Evolutionary conservation across 2,329 filamentous ascomycete species (phyloP).

Genomic region (Achaetomium macrosporum): DNA sequence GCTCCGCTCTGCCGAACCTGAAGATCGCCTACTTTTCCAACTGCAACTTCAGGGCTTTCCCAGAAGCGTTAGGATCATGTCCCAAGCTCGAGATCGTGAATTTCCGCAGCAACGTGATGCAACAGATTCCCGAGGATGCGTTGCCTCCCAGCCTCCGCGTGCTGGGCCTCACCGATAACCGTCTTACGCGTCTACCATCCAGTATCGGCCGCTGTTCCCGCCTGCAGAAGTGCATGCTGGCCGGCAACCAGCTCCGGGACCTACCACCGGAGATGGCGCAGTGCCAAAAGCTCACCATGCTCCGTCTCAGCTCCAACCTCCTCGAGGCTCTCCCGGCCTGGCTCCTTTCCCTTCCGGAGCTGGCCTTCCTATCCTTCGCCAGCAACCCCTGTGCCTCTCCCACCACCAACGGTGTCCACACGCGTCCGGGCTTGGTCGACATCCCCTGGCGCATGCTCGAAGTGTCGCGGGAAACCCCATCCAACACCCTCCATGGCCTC

Average conservation of each 20-base stretch:
- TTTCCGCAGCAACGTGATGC: conserved; percentile 43
- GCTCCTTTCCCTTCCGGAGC: conserved; percentile 39
- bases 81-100: conserved; percentile 44
- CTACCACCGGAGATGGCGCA: conserved; percentile 38
- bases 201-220: conserved; percentile 38
- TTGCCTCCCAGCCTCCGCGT: conserved; percentile 40
- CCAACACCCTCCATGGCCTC: conserved; percentile 38
- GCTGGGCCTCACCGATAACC: conserved; percentile 44
- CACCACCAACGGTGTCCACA: conserved; percentile 4
- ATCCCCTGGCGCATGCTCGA: conserved; percentile 38
- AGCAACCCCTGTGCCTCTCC: conserved; percentile 39
- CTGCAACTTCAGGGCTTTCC: conserved; percentile 40
- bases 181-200: conserved; percentile 33
- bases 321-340: conserved; percentile 36
- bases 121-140: conserved; percentile 34
- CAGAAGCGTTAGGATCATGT: conserved; percentile 37
- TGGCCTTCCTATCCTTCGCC: conserved; percentile 43
- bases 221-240: conserved; percentile 45
- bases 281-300: conserved; percentile 39
- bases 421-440: conserved; percentile 29
- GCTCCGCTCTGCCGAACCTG: conserved; percentile 35
- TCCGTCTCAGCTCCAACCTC: conserved; percentile 40
- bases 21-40: conserved; percentile 43
- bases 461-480: conserved; percentile 40
- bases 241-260: conserved; percentile 37